Evolutionary conservation across 768 basidiomycete species (phyloP).

Genomic region (Suillus cothurnatus): DNA sequence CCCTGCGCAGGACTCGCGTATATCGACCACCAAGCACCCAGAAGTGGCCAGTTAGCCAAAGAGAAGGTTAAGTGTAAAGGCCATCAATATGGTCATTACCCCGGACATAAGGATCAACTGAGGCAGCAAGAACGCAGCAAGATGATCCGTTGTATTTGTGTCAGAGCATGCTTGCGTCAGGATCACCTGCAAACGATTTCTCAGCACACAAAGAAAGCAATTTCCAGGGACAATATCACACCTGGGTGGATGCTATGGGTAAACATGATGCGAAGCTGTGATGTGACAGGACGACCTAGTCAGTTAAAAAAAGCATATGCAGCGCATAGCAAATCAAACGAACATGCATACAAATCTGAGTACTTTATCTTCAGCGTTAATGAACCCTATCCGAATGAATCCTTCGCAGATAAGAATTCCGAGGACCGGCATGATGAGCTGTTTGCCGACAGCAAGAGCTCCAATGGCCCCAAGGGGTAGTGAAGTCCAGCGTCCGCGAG

Average conservation of each 20-base stretch:
- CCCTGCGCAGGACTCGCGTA: neutral
- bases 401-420: slow-evolving; percentile 59
- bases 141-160: slow-evolving; percentile 54
- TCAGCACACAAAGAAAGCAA: neutral
- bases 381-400: slow-evolving; percentile 47
- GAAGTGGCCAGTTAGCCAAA: neutral
- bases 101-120: neutral
- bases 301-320: neutral
- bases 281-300: neutral
- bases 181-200: slow-evolving; percentile 44
- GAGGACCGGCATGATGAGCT: slow-evolving; percentile 59
- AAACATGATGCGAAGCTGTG: slow-evolving; percentile 59
- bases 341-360: slow-evolving; percentile 71
- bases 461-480: slow-evolving; percentile 56
- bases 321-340: slow-evolving; percentile 26
- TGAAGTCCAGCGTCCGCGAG: slow-evolving; percentile 44
- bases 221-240: slow-evolving; percentile 17
- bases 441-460: slow-evolving; percentile 53
- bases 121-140: slow-evolving; percentile 5
- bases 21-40: too few species aligned
- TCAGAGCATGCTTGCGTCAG: slow-evolving; percentile 68
- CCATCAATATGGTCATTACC: slow-evolving; percentile 1
- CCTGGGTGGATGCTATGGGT: slow-evolving; percentile 63
- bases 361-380: slow-evolving; percentile 55
- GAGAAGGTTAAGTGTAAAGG: neutral